Evolutionary conservation across 1,284 basidiomycete species (phyloP).

Genomic region (Vanrija sp.): DNA sequence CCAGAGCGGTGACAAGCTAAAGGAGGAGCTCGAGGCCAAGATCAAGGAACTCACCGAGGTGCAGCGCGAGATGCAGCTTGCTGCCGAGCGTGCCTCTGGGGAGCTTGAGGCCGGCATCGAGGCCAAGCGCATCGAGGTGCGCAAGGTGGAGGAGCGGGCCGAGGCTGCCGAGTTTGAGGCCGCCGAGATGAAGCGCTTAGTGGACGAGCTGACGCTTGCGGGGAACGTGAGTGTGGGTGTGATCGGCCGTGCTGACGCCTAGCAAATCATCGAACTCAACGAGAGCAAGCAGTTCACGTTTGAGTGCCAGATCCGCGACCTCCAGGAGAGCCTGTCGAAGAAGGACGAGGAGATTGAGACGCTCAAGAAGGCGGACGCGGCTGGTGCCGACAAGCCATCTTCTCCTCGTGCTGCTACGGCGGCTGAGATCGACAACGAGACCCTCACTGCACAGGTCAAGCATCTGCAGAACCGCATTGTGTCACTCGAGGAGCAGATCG

Average conservation of each 20-base stretch:
- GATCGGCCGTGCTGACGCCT: conserved; percentile 10
- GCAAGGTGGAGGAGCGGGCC: conserved; percentile 36
- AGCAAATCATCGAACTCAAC: conserved; percentile 89
- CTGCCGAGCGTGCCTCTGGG: conserved; percentile 34
- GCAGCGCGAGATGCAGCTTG: conserved; percentile 40
- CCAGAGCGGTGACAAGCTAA: conserved; percentile 25
- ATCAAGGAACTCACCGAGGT: conserved; percentile 37
- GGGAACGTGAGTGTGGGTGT: conserved; percentile 34
- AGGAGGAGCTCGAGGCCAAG: conserved; percentile 28
- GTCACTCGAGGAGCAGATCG: conserved; percentile 76
- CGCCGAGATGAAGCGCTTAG: conserved; percentile 35
- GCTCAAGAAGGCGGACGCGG: conserved; percentile 8
- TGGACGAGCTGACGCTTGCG: conserved; percentile 44
- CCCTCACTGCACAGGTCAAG: conserved; percentile 75
- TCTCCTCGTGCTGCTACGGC: conserved; percentile 55
- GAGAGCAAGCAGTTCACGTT: conserved; percentile 76
- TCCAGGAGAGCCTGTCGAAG: conserved; percentile 54
- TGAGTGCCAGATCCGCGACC: conserved; percentile 62
- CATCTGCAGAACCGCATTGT: conserved; percentile 76
- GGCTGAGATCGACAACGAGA: conserved; percentile 89
- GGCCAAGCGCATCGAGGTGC: conserved; percentile 44
- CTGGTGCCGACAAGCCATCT: neutral
- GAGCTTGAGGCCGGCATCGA: conserved; percentile 50
- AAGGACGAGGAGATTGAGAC: conserved; percentile 9
- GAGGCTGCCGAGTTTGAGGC: conserved; percentile 35